phyloP scores from a whole-genome alignment of 345 rosid species.

The Corymbia maculata region DNA sequence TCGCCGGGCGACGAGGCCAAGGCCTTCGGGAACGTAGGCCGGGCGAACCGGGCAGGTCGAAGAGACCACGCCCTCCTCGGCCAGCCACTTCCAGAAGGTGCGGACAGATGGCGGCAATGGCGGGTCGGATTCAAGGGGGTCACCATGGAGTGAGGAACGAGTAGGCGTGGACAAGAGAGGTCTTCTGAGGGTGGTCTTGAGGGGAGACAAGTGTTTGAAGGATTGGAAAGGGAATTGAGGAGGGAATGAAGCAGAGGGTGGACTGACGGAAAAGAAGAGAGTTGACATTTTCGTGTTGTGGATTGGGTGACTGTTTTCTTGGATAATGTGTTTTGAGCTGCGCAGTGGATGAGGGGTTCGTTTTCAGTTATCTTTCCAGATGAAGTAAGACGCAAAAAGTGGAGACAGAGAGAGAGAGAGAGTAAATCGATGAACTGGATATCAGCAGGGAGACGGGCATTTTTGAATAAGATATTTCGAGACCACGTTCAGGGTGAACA shows the following conservation, averaged over 20 bases:
- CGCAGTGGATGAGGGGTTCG: not conserved
- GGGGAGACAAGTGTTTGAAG: not conserved
- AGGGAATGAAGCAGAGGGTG: not conserved
- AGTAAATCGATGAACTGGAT: not conserved
- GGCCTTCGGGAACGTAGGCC: constrained; percentile 6
- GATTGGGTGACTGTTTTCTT: not conserved
- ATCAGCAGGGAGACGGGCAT: not conserved
- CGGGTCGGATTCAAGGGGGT: constrained; percentile 3
- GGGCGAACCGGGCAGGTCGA: constrained; percentile 5
- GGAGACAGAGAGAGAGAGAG: not conserved
- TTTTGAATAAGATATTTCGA: not conserved
- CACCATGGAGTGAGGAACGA: not conserved
- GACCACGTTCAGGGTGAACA: not conserved
- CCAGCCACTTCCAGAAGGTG: constrained; percentile 16
- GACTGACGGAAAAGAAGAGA: not conserved
- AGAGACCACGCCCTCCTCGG: constrained; percentile 6
- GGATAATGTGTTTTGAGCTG: not conserved
- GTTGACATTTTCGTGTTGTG: not conserved
- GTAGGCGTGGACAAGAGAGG: not conserved
- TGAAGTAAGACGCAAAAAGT: not conserved
- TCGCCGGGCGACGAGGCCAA: constrained; percentile 10
- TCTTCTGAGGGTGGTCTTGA: not conserved
- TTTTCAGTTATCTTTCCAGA: not conserved
- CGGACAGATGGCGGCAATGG: not conserved
- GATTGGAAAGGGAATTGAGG: not conserved